Percentiles rank a stretch among this genome's conserved stretches.
These are phyloP conservation scores for Apiotrichum laibachii DNA, from an alignment of 1,284 basidiomycete species.

Conservation along the genomic window DNA sequence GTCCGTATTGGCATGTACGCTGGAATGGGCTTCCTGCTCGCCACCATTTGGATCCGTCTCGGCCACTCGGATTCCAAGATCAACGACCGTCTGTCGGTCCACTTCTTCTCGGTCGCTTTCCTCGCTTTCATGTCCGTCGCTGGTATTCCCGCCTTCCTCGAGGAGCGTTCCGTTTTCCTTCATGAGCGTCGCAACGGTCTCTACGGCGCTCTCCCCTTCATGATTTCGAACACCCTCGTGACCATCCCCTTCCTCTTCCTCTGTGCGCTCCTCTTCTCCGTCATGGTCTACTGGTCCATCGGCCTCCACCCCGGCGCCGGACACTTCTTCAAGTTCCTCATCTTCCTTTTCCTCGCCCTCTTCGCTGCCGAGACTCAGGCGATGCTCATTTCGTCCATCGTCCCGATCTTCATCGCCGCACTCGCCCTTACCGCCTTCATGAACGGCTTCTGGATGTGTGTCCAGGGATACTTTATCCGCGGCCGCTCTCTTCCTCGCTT, in stretches of 20 bases:
- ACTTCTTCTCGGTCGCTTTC: conserved; percentile 62
- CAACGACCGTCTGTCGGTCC: conserved; percentile 41
- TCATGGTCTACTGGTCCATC: conserved; percentile 33
- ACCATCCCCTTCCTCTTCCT: conserved; percentile 49
- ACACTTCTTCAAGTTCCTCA: conserved; percentile 60
- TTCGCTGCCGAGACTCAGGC: conserved; percentile 60
- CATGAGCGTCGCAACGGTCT: conserved; percentile 41
- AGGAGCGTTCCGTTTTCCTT: conserved; percentile 50
- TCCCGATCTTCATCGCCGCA: conserved; percentile 64
- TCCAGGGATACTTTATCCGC: conserved; percentile 31
- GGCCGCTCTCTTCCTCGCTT: conserved; percentile 19
- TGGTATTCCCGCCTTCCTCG: conserved; percentile 44
- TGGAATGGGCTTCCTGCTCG: conserved; percentile 60
- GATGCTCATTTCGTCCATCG: conserved; percentile 56
- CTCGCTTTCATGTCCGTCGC: conserved; percentile 57
- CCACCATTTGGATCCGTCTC: conserved; percentile 62
- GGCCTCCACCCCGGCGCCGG: conserved; percentile 16
- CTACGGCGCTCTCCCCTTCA: conserved; percentile 42
- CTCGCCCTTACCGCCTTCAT: conserved; percentile 59
- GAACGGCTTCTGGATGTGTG: conserved; percentile 65
- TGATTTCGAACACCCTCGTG: conserved; percentile 44
- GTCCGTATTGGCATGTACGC: conserved; percentile 61
- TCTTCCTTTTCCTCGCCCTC: conserved; percentile 60
- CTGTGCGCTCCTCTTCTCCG: conserved; percentile 35
- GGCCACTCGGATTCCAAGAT: conserved; percentile 47